Conservation (phyloP, 163 green algal genomes). For the Coccomyxa subellipsoidea region DNA sequence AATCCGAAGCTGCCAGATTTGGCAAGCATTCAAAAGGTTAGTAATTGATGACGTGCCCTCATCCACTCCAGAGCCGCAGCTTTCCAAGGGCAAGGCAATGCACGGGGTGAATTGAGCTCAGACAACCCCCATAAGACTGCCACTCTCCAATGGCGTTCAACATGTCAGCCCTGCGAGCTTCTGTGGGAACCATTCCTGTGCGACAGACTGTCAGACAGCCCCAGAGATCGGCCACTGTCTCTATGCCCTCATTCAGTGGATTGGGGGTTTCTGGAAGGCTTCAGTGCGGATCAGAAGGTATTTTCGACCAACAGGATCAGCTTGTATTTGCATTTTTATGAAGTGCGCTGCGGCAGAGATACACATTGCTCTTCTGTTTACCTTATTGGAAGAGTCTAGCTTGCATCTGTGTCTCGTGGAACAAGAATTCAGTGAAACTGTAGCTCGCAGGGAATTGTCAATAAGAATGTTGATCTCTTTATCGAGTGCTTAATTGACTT, state of each 20-base stretch:
- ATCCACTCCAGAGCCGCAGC: background rate
- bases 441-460: too few relatives aligned
- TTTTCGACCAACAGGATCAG: too few relatives aligned
- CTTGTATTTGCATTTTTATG: background rate
- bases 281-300: background rate
- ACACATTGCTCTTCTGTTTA: background rate
- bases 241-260: background rate
- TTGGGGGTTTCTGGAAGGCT: background rate
- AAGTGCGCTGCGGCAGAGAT: background rate
- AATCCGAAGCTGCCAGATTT: background rate
- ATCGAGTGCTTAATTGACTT: too few relatives aligned
- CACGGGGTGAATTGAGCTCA: background rate
- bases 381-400: too few relatives aligned
- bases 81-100: background rate
- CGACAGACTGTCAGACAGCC: background rate
- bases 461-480: too few relatives aligned
- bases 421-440: too few relatives aligned
- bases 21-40: background rate
- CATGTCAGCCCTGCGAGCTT: background rate
- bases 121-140: too few relatives aligned
- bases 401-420: too few relatives aligned
- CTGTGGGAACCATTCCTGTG: background rate
- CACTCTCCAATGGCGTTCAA: slow-evolving; percentile 2
- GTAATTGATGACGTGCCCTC: background rate
- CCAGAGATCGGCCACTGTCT: background rate